Evolutionary conservation across 2,329 filamentous ascomycete genomes (phyloP).

Genomic region (Colletotrichum noveboracense): DNA sequence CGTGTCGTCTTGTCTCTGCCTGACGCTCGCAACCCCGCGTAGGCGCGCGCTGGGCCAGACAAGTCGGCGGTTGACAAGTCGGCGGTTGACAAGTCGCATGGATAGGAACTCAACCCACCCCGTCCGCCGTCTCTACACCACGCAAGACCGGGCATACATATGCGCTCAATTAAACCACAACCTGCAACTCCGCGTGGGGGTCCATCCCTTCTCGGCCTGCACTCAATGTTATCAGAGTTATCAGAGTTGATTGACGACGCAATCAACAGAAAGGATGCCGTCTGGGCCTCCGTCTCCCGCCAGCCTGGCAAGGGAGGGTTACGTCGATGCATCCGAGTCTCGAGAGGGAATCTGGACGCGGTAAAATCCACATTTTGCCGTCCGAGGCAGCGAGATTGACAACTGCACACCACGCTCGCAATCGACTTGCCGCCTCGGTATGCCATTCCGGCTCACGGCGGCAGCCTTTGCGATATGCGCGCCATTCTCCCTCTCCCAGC

Average conservation of each 20-base stretch:
- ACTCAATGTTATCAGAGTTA: not conserved
- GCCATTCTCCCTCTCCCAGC: not conserved
- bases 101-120: not conserved
- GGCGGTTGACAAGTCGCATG: not conserved
- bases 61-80: not conserved
- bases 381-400: not conserved
- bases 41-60: not conserved
- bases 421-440: not conserved
- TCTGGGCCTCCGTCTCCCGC: not conserved
- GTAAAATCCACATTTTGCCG: not conserved
- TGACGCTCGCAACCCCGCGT: not conserved
- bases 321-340: not conserved
- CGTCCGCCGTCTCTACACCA: not conserved
- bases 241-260: not conserved
- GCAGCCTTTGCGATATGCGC: slow-evolving; percentile 1
- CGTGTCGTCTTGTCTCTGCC: slow-evolving; percentile 2
- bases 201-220: not conserved
- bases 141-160: not conserved
- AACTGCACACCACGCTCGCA: not conserved
- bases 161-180: not conserved
- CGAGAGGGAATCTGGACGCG: not conserved
- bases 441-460: not conserved
- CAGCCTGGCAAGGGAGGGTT: slow-evolving; percentile 4
- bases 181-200: slow-evolving; percentile 7
- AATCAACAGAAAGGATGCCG: not conserved